Evolutionary conservation across 169 alveolate species (phyloP).

Genomic region (Cystoisospora suis): DNA sequence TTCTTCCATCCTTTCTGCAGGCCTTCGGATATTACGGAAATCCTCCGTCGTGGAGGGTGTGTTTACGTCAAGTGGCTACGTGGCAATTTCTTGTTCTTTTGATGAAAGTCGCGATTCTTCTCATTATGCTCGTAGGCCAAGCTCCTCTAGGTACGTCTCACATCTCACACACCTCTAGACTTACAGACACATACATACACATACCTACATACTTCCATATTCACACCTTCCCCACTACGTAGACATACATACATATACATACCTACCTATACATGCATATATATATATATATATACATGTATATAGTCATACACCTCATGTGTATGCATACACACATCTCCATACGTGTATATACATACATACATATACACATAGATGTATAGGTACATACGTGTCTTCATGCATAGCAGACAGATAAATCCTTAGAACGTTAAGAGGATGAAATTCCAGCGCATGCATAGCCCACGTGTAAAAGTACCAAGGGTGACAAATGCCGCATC

Average conservation of each 20-base stretch:
- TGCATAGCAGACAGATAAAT: not conserved
- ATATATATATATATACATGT: not conserved
- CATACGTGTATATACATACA: too few relatives aligned
- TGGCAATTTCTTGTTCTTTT: constrained; percentile 25
- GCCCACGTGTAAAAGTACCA: too few relatives aligned
- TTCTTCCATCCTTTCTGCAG: not conserved
- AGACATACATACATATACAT: not conserved
- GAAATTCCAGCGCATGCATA: too few relatives aligned
- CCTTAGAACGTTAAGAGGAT: too few relatives aligned
- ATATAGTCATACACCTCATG: not conserved
- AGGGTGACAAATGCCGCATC: too few relatives aligned
- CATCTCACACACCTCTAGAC: not conserved
- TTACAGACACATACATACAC: not conserved
- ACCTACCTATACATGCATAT: not conserved
- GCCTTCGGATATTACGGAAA: constrained; percentile 33
- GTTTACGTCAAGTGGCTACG: not conserved
- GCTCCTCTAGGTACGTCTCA: constrained; percentile 26
- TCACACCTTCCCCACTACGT: not conserved
- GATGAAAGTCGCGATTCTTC: constrained; percentile 22
- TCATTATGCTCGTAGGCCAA: constrained; percentile 31
- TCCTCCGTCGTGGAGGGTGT: constrained; percentile 27
- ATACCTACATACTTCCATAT: not conserved
- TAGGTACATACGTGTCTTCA: too few relatives aligned
- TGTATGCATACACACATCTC: not conserved
- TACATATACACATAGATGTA: not conserved